Evolutionary conservation across 2,329 filamentous ascomycete genomes (phyloP), one percentile per base, ranked within the genome.

Genomic region (Botrytis deweyae): DNA sequence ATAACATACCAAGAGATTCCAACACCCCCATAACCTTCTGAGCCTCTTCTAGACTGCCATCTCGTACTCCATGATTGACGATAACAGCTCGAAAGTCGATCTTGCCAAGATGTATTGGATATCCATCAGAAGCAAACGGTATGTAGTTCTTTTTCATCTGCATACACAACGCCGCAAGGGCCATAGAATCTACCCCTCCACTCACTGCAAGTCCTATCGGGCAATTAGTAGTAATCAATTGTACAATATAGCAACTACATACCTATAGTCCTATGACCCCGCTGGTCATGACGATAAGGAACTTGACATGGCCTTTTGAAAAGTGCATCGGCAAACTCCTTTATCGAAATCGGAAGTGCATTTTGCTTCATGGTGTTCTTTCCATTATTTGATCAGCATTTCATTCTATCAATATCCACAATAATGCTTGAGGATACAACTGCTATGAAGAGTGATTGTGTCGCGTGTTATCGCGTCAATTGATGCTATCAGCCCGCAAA

Each of bases 181-280:
- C 95, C 95, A 98, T 99, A n/a, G 95, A 98, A 82, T 99, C 96
- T 58, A 96, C 93, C 12, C 96, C 96, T 38, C 96, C 96, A 80
- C 95, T 98, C 75, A 98, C 86, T 25, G 95, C 96, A 74, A 98
- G 84, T 72, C 88, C 91, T 93, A 64, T 49, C 0, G 14, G 36
- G 12, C 25, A 33, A 36, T 16, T 61, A 59, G 46, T 20, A 38
- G 10, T 42, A 36, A 49, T 42, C n/a, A 44, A 62, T 42, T n/a
- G 38, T 25, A 18, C 4, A 33, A 16, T 46, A n/a, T 22, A n/a
- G 22, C 25, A 33, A 29, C 7, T 42, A 44, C 73, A 61, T 70
- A 73, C 71, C 71, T 49, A 69, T 4, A 14, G 46, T 70, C 38
- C 38, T 44, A 25, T 29, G 40, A 49, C 42, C 64, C 22, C 40